Evolutionary conservation across 2,329 filamentous ascomycete genomes (phyloP).

Genomic region (Bipolaris cookei): DNA sequence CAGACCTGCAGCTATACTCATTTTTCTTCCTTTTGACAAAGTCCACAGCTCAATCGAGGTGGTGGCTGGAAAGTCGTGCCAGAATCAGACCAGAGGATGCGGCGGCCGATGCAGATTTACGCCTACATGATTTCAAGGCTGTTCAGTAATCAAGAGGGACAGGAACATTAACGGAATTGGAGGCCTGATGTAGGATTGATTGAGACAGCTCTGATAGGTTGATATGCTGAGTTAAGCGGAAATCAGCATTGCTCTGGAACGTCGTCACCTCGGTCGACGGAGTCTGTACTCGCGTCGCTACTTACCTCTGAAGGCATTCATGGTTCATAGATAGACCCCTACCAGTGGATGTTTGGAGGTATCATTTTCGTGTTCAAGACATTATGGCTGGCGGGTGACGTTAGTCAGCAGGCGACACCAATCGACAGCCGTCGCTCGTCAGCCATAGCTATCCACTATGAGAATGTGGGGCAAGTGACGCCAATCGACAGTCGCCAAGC

Average conservation of each 20-base stretch:
- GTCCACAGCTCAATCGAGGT: neutral
- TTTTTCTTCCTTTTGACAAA: neutral
- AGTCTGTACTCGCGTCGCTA: no score
- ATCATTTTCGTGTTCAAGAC: no score
- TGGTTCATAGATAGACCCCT: no score
- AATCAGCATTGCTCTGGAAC: neutral
- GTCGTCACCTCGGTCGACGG: no score
- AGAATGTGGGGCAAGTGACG: no score
- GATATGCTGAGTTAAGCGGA: neutral
- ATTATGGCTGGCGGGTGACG: no score
- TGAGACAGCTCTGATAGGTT: neutral
- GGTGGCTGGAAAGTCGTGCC: neutral
- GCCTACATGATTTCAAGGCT: neutral
- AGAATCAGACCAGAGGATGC: neutral
- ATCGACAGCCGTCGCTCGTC: no score
- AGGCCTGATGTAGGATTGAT: neutral
- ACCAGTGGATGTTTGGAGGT: no score
- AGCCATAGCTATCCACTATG: no score
- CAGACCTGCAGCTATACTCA: conserved; percentile 8
- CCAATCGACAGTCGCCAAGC: no score
- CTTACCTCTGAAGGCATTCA: no score
- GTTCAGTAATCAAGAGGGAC: neutral
- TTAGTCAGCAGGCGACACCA: no score
- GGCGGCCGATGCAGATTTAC: conserved; percentile 8
- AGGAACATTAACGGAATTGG: neutral